Base-by-base conservation (phyloP, 495 filamentous ascomycete genomes). In the Penicillium diatomitis region DNA sequence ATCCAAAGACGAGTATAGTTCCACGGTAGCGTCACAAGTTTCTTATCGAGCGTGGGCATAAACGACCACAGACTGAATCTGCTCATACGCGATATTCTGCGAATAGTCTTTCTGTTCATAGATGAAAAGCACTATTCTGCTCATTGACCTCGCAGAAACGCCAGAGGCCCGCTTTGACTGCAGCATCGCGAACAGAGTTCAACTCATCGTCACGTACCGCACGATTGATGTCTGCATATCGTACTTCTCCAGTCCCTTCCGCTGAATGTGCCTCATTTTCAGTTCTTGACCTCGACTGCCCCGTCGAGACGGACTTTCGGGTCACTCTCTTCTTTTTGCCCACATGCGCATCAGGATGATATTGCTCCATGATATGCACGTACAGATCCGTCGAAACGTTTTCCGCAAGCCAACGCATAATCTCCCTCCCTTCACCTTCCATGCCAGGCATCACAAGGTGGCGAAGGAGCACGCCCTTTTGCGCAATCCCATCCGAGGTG, bases 401-500 rank as follows among this genome's bases (percentile, higher is more conserved):
- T 47, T 69, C 64, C 0, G 80, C 84, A 32, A 90, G 67, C 76
- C 82, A 90, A 44, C 60, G 66, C 70, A 89, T 81, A 51, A 90
- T 90, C 54, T 80, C 65, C 33, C 68, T 56, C 4, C 82, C 81
- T 58, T 89, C 85, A 20, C 76, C 74, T 53, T 82, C 83, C 60
- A 76, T 76, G 0, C 84, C 83, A 0, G 85, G 86, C 85, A 90
- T 90, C 5, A 89, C 84, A 1, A 91, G 70, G 67, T 90, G 86
- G 33, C 86, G 68, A 2, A 90, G 65, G 0, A 91, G 61, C 0
- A 91, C 66, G 0, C 87, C 86, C 47, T 72, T 83, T 64, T 85
- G 84, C 4, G 86, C 86, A 41, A 90, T 78, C 0, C 85, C 85
- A 62, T 90, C 85, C 2, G 72, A 70, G 0, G 85, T 87, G 57